Percentiles rank a stretch among this genome's conserved stretches.
phyloP scores from a whole-genome alignment of 2,329 filamentous ascomycete genomes.

The Hypoxylon sp. region DNA sequence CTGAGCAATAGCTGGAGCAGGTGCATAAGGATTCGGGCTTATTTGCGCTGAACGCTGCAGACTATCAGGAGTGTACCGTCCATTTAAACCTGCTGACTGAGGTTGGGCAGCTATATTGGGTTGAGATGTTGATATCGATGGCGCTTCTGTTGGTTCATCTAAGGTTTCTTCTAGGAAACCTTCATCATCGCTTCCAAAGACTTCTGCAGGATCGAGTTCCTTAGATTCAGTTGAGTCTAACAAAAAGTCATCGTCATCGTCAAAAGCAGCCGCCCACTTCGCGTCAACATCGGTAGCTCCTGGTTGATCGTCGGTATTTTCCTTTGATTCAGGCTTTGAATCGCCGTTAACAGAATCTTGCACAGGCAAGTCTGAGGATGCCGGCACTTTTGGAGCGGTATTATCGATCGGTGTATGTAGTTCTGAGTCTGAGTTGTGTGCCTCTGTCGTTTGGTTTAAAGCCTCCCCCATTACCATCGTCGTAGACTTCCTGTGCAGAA shows the following conservation, averaged over 20 bases:
- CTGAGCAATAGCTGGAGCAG: slow-evolving; percentile 58
- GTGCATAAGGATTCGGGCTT: slow-evolving; percentile 63
- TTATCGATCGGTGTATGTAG: slow-evolving; percentile 48
- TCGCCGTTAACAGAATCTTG: slow-evolving; percentile 46
- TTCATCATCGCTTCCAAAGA: slow-evolving; percentile 87
- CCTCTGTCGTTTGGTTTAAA: slow-evolving; percentile 18
- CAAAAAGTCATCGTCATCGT: slow-evolving; percentile 76
- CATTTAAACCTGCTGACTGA: slow-evolving; percentile 51
- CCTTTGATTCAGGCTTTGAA: slow-evolving; percentile 43
- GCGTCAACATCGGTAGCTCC: slow-evolving; percentile 74
- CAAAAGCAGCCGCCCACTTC: slow-evolving; percentile 87
- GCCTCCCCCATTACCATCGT: slow-evolving; percentile 71
- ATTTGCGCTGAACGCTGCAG: slow-evolving; percentile 47
- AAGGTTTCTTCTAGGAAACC: slow-evolving; percentile 83
- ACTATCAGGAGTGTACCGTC: slow-evolving; percentile 55
- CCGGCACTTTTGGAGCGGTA: slow-evolving; percentile 25
- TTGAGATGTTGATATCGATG: slow-evolving; percentile 33
- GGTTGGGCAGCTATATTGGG: slow-evolving; percentile 42
- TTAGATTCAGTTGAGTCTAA: slow-evolving; percentile 66
- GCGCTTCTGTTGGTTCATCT: slow-evolving; percentile 56
- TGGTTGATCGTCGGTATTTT: slow-evolving; percentile 45
- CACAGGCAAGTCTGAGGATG: slow-evolving; percentile 20
- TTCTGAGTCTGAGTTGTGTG: slow-evolving; percentile 44
- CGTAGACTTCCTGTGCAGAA: slow-evolving; percentile 78
- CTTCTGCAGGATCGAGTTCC: slow-evolving; percentile 72